Percentiles rank a stretch among this genome's conserved stretches.
These are phyloP conservation scores for Calophaca sinica DNA, from an alignment of 306 rosid species.

Conservation along the genomic window DNA sequence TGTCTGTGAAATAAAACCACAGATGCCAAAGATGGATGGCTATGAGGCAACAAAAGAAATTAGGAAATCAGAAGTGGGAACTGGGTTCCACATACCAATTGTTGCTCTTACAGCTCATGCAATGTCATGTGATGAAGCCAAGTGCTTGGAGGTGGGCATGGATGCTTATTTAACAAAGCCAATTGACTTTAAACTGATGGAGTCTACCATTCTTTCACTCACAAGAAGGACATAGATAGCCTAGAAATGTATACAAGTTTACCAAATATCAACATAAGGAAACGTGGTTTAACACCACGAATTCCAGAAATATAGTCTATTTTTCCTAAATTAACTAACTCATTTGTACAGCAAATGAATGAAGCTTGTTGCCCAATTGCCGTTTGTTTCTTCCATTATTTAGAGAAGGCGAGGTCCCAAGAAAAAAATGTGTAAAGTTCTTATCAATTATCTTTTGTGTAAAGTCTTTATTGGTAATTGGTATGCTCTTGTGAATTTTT, in stretches of 20 bases:
- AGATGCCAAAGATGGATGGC: slow-evolving; percentile 99
- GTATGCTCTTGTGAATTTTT: too few relatives aligned
- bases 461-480: too few relatives aligned
- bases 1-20: slow-evolving; percentile 45
- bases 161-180: slow-evolving; percentile 95
- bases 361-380: background rate
- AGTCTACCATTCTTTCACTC: slow-evolving; percentile 94
- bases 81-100: slow-evolving; percentile 76
- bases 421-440: too few relatives aligned
- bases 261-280: slow-evolving; percentile 24
- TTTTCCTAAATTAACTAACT: slow-evolving; percentile 26
- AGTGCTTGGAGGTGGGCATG: slow-evolving; percentile 96
- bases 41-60: slow-evolving; percentile 95
- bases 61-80: slow-evolving; percentile 82
- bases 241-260: slow-evolving; percentile 33
- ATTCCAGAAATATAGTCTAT: slow-evolving; percentile 30
- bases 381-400: slow-evolving; percentile 5
- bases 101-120: slow-evolving; percentile 99
- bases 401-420: slow-evolving; percentile 4
- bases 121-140: slow-evolving; percentile 97
- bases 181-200: slow-evolving; percentile 94
- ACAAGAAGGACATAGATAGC: slow-evolving; percentile 53
- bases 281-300: slow-evolving; percentile 12
- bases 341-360: slow-evolving; percentile 25
- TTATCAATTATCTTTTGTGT: too few relatives aligned